A percentile compares a stretch with the other conserved stretches of the same genome.
These are phyloP conservation scores for Bruguiera sexangula DNA, from an alignment of 345 rosid genomes.

Conservation along the genomic window DNA sequence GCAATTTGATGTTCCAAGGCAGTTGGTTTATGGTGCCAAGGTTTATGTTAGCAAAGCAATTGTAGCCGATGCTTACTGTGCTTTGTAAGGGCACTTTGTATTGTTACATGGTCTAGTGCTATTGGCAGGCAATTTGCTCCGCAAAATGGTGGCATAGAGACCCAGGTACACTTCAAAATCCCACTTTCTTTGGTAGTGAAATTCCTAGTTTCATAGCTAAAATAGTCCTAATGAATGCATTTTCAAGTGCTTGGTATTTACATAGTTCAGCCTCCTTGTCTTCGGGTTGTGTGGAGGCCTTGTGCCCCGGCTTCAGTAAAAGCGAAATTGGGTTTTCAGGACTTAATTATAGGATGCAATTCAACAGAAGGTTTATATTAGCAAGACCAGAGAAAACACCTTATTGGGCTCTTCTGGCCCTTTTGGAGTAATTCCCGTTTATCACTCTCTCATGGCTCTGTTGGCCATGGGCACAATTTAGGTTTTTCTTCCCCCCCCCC, in stretches of 20 bases:
- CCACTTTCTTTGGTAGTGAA: not conserved
- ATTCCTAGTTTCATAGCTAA: not conserved
- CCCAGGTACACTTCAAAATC: constrained; percentile 47
- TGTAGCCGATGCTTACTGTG: constrained; percentile 16
- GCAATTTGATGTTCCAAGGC: too few relatives aligned
- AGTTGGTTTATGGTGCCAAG: constrained; percentile 91
- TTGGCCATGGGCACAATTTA: too few relatives aligned
- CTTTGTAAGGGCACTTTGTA: too few relatives aligned
- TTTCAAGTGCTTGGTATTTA: not conserved
- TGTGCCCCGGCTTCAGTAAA: too few relatives aligned
- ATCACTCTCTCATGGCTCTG: too few relatives aligned
- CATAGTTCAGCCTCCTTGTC: not conserved
- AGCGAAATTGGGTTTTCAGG: too few relatives aligned
- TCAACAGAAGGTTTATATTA: too few relatives aligned
- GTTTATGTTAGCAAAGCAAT: constrained; percentile 82
- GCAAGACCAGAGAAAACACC: too few relatives aligned
- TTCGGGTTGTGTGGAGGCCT: not conserved
- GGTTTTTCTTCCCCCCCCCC: too few relatives aligned
- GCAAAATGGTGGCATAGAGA: constrained; percentile 63
- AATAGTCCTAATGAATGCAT: not conserved
- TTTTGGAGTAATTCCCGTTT: too few relatives aligned
- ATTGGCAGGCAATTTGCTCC: constrained; percentile 95
- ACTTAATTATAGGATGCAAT: too few relatives aligned
- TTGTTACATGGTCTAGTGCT: constrained; percentile 56
- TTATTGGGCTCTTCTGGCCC: too few relatives aligned